Evolutionary conservation across 352 stramenopile species (phyloP).

Genomic region (Phytophthora foliorum): DNA sequence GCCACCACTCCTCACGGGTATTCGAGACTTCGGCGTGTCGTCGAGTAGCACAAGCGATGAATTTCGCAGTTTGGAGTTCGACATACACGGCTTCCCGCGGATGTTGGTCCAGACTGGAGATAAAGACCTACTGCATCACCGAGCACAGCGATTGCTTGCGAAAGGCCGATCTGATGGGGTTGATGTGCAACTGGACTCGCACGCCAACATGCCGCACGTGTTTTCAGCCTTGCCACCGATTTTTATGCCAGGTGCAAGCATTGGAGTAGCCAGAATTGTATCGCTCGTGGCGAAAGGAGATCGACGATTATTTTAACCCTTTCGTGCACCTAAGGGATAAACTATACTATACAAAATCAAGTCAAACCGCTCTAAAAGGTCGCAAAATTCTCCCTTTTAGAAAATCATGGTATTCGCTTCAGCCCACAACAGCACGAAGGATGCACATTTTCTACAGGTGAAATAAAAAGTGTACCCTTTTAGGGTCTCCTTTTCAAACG

Average conservation of each 20-base stretch:
- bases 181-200: neutral
- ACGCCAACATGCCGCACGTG: neutral
- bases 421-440: too few species aligned
- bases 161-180: neutral
- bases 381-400: too few species aligned
- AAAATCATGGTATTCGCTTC: too few species aligned
- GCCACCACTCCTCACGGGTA: neutral
- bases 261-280: neutral
- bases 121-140: neutral
- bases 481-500: too few species aligned
- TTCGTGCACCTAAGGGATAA: too few species aligned
- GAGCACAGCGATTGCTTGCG: neutral
- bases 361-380: too few species aligned
- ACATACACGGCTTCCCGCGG: neutral
- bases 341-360: too few species aligned
- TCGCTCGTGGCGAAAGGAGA: too few species aligned
- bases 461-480: too few species aligned
- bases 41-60: neutral
- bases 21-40: neutral
- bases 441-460: too few species aligned
- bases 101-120: neutral
- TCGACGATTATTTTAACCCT: too few species aligned
- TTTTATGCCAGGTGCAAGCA: neutral
- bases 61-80: neutral
- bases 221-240: neutral